Evolutionary conservation across 495 filamentous ascomycete species (phyloP).

Genomic region (Clavariopsis aquatica): DNA sequence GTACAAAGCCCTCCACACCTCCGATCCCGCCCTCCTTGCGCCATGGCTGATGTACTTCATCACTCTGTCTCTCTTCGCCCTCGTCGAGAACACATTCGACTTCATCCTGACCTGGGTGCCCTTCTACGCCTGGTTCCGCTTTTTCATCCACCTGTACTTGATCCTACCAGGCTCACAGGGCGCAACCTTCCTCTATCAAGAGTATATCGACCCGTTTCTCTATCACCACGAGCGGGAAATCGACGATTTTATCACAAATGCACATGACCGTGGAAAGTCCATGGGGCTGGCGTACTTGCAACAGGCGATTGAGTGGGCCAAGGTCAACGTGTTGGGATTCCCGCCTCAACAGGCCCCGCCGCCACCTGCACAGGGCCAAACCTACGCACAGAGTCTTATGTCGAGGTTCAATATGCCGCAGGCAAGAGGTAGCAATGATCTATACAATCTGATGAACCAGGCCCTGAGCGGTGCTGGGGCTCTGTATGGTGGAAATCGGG

Average conservation of each 20-base stretch:
- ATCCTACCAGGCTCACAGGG: constrained; percentile 96
- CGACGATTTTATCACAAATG: constrained; percentile 80
- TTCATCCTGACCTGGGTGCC: constrained; percentile 89
- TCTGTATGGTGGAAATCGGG: constrained; percentile 47
- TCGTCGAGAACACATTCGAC: constrained; percentile 82
- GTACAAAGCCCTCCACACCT: constrained; percentile 94
- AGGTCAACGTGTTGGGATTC: constrained; percentile 71
- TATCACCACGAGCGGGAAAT: constrained; percentile 84
- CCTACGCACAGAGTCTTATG: constrained; percentile 78
- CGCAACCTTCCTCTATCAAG: constrained; percentile 78
- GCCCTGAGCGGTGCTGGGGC: constrained; percentile 59
- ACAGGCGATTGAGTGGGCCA: constrained; percentile 70
- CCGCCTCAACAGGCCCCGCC: constrained; percentile 57
- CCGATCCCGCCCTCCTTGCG: constrained; percentile 83
- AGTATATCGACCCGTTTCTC: constrained; percentile 85
- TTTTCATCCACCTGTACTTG: constrained; percentile 87
- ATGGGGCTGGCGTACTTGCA: constrained; percentile 82
- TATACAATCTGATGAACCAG: constrained; percentile 74
- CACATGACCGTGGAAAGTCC: constrained; percentile 75
- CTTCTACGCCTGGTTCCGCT: constrained; percentile 91
- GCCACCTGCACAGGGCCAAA: constrained; percentile 53
- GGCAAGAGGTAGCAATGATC: constrained; percentile 62
- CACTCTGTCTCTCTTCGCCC: constrained; percentile 75
- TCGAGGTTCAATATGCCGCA: constrained; percentile 81
- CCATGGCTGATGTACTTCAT: constrained; percentile 99